Conservation (phyloP, 2,329 filamentous ascomycete species). For the Fonsecaea multimorphosa region DNA sequence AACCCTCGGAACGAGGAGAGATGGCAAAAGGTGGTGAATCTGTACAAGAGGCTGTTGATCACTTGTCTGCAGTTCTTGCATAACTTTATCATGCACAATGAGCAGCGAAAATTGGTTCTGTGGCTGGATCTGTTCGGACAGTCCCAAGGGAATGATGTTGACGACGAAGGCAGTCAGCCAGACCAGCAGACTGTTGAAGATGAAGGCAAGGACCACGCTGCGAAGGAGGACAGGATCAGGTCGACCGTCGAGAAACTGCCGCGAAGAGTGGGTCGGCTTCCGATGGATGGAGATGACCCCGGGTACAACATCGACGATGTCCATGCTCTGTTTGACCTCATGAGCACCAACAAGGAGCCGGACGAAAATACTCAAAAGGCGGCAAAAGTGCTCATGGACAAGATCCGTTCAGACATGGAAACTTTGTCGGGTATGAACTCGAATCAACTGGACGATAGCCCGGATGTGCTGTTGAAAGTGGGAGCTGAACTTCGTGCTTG, state of each 20-base stretch:
- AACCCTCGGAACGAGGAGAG: conserved; percentile 67
- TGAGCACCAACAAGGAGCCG: conserved; percentile 38
- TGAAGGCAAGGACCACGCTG: conserved; percentile 20
- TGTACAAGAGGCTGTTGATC: conserved; percentile 69
- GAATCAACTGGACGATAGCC: conserved; percentile 38
- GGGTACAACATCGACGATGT: conserved; percentile 41
- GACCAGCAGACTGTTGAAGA: conserved; percentile 16
- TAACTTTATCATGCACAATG: conserved; percentile 70
- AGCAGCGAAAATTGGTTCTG: conserved; percentile 68
- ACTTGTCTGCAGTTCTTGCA: conserved; percentile 71
- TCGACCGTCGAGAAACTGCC: conserved; percentile 33
- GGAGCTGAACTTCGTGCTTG: conserved; percentile 40
- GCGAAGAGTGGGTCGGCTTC: conserved; percentile 1
- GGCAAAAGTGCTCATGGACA: conserved; percentile 54
- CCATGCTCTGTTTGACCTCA: conserved; percentile 41
- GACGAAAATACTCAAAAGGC: conserved; percentile 46
- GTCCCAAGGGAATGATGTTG: conserved; percentile 22
- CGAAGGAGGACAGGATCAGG: conserved; percentile 33
- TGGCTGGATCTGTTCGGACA: conserved; percentile 71
- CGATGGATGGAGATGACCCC: conserved; percentile 26
- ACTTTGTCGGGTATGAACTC: conserved; percentile 44
- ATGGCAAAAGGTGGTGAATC: conserved; percentile 69
- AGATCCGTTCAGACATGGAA: conserved; percentile 58
- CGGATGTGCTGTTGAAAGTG: conserved; percentile 44
- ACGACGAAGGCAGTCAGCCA: conserved; percentile 17